A percentile compares a stretch with the other conserved stretches of the same genome.
phyloP scores from a whole-genome alignment of 2,329 filamentous ascomycete genomes.

The Albophoma yamanashiensis region DNA sequence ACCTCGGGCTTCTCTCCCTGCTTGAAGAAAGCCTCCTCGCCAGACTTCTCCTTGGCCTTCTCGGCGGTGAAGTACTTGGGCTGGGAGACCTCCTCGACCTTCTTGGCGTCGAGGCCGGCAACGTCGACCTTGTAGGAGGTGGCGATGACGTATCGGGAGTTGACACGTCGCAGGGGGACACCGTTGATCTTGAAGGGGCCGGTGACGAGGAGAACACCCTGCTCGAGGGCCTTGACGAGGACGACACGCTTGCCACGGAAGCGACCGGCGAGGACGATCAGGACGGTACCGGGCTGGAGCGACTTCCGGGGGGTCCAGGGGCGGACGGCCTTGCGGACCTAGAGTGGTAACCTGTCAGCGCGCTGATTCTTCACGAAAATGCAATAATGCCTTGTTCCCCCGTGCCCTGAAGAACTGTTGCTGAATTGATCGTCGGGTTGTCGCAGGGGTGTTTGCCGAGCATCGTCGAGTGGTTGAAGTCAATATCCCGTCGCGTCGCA shows the following conservation, averaged over 20 bases:
- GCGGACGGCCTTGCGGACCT: constrained; percentile 93
- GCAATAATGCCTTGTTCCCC: background rate
- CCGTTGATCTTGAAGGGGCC: constrained; percentile 99
- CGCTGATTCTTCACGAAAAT: background rate
- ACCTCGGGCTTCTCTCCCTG: constrained; percentile 97
- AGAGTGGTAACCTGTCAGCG: constrained; percentile 23
- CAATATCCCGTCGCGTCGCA: background rate
- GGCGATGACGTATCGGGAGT: constrained; percentile 87
- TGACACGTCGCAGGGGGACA: constrained; percentile 90
- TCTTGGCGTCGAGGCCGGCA: constrained; percentile 76
- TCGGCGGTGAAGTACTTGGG: constrained; percentile 94
- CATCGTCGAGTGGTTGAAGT: background rate
- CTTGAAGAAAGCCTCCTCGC: constrained; percentile 99
- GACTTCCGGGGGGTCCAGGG: constrained; percentile 78
- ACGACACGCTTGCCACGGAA: constrained; percentile 99
- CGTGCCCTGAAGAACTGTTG: background rate
- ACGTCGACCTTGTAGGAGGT: constrained; percentile 81
- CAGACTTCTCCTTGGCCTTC: constrained; percentile 89
- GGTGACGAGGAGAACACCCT: constrained; percentile 97
- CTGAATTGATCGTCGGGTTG: background rate
- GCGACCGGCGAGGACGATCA: constrained; percentile 98
- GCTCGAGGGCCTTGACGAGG: constrained; percentile 93
- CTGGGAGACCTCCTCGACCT: constrained; percentile 68
- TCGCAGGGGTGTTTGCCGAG: background rate
- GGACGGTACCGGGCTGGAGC: constrained; percentile 88